Conservation (phyloP, 1,139 yeast species). For the Yamadazyma mexicana region DNA sequence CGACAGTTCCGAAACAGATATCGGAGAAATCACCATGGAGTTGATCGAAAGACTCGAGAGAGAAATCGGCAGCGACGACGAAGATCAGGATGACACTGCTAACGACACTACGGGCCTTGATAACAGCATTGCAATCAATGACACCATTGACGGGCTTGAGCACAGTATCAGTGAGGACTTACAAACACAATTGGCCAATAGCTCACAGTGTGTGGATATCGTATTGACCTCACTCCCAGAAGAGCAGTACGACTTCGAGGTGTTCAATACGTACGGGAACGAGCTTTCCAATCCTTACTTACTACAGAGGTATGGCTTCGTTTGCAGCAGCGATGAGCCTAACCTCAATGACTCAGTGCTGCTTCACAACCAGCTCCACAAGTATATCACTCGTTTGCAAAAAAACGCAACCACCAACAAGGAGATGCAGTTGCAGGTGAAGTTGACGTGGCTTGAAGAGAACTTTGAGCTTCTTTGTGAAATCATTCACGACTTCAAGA, state of each 20-base stretch:
- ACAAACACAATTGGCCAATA: slow-evolving; percentile 28
- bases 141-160: slow-evolving; percentile 20
- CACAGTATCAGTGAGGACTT: slow-evolving; percentile 6
- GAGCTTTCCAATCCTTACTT: slow-evolving; percentile 61
- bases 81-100: slow-evolving; percentile 21
- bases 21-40: slow-evolving; percentile 36
- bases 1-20: slow-evolving; percentile 18
- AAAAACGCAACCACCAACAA: slow-evolving; percentile 20
- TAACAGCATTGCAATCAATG: slow-evolving; percentile 20
- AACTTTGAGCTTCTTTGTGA: slow-evolving; percentile 47
- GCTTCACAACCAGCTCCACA: slow-evolving; percentile 53
- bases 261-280: slow-evolving; percentile 80
- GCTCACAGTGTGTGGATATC: slow-evolving; percentile 58
- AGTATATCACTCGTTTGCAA: slow-evolving; percentile 35
- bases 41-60: slow-evolving; percentile 33
- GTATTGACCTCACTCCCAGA: slow-evolving; percentile 40
- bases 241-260: slow-evolving; percentile 47
- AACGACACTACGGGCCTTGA: slow-evolving; percentile 25
- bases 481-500: slow-evolving; percentile 16
- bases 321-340: slow-evolving; percentile 28
- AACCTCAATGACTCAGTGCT: slow-evolving; percentile 61
- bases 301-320: slow-evolving; percentile 75
- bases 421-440: slow-evolving; percentile 36
- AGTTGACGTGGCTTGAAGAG: slow-evolving; percentile 65
- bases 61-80: slow-evolving; percentile 13